Evolutionary conservation across 305 asterid species (phyloP).

Genomic region (Fraxinus platypoda): DNA sequence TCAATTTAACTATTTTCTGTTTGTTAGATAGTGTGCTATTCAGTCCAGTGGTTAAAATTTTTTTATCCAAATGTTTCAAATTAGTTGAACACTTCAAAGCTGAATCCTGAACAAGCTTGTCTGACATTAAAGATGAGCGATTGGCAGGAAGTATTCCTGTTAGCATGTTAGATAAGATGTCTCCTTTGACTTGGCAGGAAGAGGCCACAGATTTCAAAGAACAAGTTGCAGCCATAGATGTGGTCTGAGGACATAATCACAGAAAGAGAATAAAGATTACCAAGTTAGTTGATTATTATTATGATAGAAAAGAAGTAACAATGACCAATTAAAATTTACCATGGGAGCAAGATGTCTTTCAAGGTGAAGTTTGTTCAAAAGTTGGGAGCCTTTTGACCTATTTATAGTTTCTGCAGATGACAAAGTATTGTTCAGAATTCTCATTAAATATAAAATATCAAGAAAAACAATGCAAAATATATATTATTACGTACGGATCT

Average conservation of each 20-base stretch:
- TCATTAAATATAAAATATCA: slow-evolving; percentile 1
- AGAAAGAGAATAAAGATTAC: slow-evolving; percentile 22
- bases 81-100: slow-evolving; percentile 38
- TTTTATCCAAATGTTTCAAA: slow-evolving; percentile 31
- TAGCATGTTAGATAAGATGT: slow-evolving; percentile 29
- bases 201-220: slow-evolving; percentile 39
- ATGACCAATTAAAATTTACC: slow-evolving; percentile 41
- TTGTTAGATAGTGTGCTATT: slow-evolving; percentile 24
- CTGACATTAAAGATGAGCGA: slow-evolving; percentile 55
- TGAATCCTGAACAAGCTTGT: slow-evolving; percentile 39
- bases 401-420: slow-evolving; percentile 45
- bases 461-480: background rate
- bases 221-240: slow-evolving; percentile 28
- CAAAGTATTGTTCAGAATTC: slow-evolving; percentile 16
- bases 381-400: slow-evolving; percentile 33
- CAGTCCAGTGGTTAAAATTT: slow-evolving; percentile 31
- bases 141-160: slow-evolving; percentile 82
- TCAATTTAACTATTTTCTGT: slow-evolving; percentile 13
- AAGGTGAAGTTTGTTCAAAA: slow-evolving; percentile 38
- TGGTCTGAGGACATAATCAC: slow-evolving; percentile 35
- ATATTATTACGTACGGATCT: background rate
- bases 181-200: slow-evolving; percentile 39
- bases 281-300: slow-evolving; percentile 9
- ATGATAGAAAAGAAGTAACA: slow-evolving; percentile 9
- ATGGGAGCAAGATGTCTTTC: slow-evolving; percentile 40